Percentiles rank a stretch among this genome's conserved stretches.
Conservation (phyloP, 2,329 filamentous ascomycete genomes). For the Hymenoscyphus fructigenus region DNA sequence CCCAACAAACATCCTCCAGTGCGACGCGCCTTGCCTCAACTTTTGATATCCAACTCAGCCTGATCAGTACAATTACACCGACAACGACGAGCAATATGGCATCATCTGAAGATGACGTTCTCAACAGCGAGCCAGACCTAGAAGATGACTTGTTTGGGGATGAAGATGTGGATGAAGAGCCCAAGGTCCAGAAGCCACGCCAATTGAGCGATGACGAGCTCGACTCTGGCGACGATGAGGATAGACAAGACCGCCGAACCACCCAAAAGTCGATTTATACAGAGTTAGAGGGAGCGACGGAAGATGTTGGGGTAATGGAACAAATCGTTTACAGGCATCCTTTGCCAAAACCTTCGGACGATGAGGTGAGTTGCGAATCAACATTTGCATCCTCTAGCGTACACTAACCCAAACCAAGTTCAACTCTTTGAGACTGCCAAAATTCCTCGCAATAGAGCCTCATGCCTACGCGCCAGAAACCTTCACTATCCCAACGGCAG, state of each 20-base stretch:
- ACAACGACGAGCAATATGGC: conserved; percentile 2
- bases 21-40: conserved; percentile 1
- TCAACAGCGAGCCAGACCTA: conserved; percentile 47
- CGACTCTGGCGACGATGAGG: conserved; percentile 61
- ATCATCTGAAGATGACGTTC: conserved; percentile 31
- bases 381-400: neutral
- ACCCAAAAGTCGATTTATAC: neutral
- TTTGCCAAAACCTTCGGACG: conserved; percentile 68
- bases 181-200: conserved; percentile 35
- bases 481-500: conserved; percentile 63
- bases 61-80: neutral
- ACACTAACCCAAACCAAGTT: conserved; percentile 46
- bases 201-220: conserved; percentile 59
- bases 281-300: conserved; percentile 40
- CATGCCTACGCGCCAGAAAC: conserved; percentile 64
- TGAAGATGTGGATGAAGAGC: conserved; percentile 41
- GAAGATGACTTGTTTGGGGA: conserved; percentile 63
- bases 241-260: conserved; percentile 59
- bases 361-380: conserved; percentile 51
- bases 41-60: neutral
- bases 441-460: conserved; percentile 70
- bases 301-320: conserved; percentile 57
- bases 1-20: neutral
- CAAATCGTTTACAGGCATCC: conserved; percentile 67
- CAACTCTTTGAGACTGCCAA: conserved; percentile 68